Evolutionary conservation across 2,329 filamentous ascomycete species (phyloP).

Genomic region (Metarhizium brunneum): DNA sequence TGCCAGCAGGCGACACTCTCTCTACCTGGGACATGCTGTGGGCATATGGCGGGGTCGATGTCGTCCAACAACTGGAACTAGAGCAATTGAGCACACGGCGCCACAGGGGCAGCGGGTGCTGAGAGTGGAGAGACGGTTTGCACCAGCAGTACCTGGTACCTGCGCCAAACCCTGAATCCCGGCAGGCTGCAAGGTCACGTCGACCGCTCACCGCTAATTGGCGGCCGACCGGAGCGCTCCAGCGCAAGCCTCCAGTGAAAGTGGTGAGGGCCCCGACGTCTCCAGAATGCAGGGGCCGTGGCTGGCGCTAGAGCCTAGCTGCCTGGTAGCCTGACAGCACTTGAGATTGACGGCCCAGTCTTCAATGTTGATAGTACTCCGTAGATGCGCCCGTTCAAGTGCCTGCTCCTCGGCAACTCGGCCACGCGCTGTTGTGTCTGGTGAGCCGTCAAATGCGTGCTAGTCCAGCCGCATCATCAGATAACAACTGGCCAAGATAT

Average conservation of each 20-base stretch:
- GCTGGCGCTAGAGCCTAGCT: background rate
- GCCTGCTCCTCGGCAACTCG: no score
- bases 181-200: background rate
- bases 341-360: no score
- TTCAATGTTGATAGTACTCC: no score
- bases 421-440: no score
- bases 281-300: constrained; percentile 1
- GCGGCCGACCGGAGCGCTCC: background rate
- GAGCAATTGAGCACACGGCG: background rate
- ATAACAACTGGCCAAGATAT: no score
- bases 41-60: no score
- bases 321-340: no score
- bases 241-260: no score
- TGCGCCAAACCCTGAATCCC: background rate
- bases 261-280: background rate
- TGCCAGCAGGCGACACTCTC: constrained; percentile 8
- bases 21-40: background rate
- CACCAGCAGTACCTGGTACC: constrained; percentile 3
- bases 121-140: background rate
- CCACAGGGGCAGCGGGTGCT: constrained; percentile 4
- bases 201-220: constrained; percentile 8
- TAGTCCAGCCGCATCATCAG: no score
- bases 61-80: background rate
- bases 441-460: no score
- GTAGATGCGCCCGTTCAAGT: no score